A percentile compares a stretch with the other conserved stretches of the same genome.
phyloP scores from a whole-genome alignment of 2,329 filamentous ascomycete genomes.

The Graphium sp. region DNA sequence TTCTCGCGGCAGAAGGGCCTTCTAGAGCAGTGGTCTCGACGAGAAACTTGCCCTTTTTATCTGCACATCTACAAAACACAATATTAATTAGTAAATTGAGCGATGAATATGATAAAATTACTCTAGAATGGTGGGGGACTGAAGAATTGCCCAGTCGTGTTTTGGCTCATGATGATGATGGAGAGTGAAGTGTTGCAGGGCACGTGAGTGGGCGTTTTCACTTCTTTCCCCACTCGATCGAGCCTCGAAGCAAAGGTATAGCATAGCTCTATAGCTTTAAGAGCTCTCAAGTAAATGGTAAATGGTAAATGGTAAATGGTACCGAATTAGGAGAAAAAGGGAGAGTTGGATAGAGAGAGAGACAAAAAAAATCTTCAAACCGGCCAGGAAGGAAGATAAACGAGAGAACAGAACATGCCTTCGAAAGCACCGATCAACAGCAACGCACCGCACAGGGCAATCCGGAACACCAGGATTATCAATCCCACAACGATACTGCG shows the following conservation, averaged over 20 bases:
- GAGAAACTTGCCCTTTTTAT: constrained; percentile 37
- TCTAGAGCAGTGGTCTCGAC: constrained; percentile 43
- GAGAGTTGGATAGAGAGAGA: background rate
- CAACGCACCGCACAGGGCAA: constrained; percentile 35
- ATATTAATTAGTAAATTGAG: background rate
- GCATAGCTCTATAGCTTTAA: no score
- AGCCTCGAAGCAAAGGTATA: no score
- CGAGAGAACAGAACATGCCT: constrained; percentile 26
- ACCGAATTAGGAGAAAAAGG: background rate
- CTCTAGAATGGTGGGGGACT: no score
- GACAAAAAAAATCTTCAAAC: no score
- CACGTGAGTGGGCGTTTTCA: no score
- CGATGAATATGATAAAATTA: no score
- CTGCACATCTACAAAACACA: constrained; percentile 30
- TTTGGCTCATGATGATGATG: no score
- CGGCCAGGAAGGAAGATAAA: no score
- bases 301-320: background rate
- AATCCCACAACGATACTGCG: constrained; percentile 44
- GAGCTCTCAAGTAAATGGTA: background rate
- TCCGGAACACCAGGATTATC: constrained; percentile 24
- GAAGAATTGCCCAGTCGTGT: no score
- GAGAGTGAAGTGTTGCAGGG: no score
- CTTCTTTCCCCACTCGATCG: no score
- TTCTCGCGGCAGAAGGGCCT: no score
- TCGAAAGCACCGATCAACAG: constrained; percentile 41